A percentile compares a stretch with the other conserved stretches of the same genome.
Conservation (phyloP, 2,329 filamentous ascomycete species). For the Sporothrix phasma region DNA sequence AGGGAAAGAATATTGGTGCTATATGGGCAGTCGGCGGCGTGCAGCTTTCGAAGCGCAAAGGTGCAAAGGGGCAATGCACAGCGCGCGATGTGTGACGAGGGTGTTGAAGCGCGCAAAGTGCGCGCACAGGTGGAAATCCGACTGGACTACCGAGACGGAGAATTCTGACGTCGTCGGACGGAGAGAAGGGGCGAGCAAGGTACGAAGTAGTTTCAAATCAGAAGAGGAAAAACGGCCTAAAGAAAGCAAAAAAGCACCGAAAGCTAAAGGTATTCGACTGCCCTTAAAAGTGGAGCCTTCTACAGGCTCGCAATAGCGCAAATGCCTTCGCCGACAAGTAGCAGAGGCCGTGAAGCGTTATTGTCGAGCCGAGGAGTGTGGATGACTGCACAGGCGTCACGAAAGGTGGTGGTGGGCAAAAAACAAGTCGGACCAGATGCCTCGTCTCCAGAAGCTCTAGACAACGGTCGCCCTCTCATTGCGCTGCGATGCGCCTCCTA, state of each 20-base stretch:
- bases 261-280: background rate
- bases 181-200: background rate
- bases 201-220: background rate
- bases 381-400: background rate
- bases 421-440: background rate
- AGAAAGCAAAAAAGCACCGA: background rate
- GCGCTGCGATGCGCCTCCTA: background rate
- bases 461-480: background rate
- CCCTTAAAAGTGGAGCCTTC: background rate
- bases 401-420: background rate
- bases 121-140: background rate
- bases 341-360: background rate
- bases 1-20: background rate
- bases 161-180: constrained; percentile 4
- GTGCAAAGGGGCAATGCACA: background rate
- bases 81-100: background rate
- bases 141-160: background rate
- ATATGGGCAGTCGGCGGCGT: background rate
- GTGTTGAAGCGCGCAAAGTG: background rate
- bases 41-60: background rate
- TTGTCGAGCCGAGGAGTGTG: no score
- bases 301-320: background rate
- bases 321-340: background rate
- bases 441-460: background rate
- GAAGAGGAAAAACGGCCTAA: background rate